A percentile compares a stretch with the other conserved stretches of the same genome.
phyloP scores from a whole-genome alignment of 2,329 filamentous ascomycete genomes.

The Zymoseptoria crescenta region DNA sequence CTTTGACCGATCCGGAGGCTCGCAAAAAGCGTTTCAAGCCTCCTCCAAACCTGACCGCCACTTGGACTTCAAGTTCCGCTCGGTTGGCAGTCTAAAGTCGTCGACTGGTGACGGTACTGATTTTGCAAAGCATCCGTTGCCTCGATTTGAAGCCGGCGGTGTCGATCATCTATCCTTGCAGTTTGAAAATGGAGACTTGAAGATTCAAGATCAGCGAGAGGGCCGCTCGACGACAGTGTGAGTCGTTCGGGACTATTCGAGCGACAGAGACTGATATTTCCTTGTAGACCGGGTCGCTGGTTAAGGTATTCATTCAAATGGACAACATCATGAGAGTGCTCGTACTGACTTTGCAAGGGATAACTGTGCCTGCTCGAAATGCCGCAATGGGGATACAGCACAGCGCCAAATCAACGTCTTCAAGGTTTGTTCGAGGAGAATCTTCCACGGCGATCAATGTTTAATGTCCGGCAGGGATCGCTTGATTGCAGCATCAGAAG shows the following conservation, averaged over 20 bases:
- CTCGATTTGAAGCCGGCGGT: conserved; percentile 8
- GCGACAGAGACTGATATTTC: not conserved
- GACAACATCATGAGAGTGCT: not conserved
- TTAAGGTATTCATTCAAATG: conserved; percentile 8
- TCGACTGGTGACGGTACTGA: conserved; percentile 1
- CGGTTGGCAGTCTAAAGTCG: conserved; percentile 4
- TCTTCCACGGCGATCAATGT: too few species aligned
- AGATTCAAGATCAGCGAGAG: conserved; percentile 10
- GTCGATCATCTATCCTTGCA: conserved; percentile 6
- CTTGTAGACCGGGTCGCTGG: conserved; percentile 15
- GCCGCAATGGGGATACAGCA: conserved; percentile 24
- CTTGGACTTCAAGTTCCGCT: conserved; percentile 4
- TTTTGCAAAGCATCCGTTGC: conserved; percentile 11
- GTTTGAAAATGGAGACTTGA: conserved; percentile 12
- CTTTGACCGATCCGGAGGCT: conserved; percentile 10
- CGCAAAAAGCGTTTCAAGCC: conserved; percentile 7
- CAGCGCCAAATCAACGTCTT: conserved; percentile 28
- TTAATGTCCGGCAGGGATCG: not conserved
- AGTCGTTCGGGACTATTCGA: not conserved
- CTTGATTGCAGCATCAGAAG: conserved; percentile 5
- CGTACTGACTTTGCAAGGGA: conserved; percentile 14
- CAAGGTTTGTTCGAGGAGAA: conserved; percentile 10
- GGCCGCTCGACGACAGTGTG: conserved; percentile 13
- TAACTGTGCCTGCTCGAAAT: conserved; percentile 22
- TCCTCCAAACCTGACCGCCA: conserved; percentile 13